Conservation (phyloP, 441 rosid genomes). For the Brassica hybrid region DNA sequence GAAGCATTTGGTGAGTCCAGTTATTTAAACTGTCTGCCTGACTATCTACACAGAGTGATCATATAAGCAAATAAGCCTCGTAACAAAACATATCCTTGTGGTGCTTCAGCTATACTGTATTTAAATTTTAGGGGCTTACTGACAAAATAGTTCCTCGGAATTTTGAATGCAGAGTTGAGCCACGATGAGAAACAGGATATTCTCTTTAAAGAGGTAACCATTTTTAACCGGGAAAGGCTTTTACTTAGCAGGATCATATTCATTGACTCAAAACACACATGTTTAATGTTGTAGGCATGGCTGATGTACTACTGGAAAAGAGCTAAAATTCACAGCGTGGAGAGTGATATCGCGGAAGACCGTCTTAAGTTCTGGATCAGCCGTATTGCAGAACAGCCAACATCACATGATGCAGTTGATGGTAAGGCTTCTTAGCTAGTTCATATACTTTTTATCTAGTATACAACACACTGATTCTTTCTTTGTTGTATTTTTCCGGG, state of each 20-base stretch:
- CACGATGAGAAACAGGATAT: slow-evolving; percentile 81
- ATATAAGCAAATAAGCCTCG: slow-evolving; percentile 6
- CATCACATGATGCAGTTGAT: slow-evolving; percentile 8
- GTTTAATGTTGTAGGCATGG: slow-evolving; percentile 57
- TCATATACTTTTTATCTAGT: neutral
- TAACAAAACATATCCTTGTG: slow-evolving; percentile 12
- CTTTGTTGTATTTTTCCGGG: neutral
- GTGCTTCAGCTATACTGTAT: slow-evolving; percentile 7
- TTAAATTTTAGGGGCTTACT: slow-evolving; percentile 11
- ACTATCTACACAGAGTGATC: slow-evolving; percentile 16
- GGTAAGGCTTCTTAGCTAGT: neutral
- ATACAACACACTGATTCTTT: neutral
- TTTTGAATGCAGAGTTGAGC: slow-evolving; percentile 67
- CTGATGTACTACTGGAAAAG: slow-evolving; percentile 46
- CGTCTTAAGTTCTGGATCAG: slow-evolving; percentile 60
- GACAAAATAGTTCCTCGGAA: slow-evolving; percentile 14
- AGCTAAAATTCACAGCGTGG: neutral
- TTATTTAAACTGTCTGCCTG: slow-evolving; percentile 3
- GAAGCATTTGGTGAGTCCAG: slow-evolving; percentile 80
- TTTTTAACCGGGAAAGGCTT: neutral
- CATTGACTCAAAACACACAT: neutral
- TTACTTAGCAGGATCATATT: slow-evolving; percentile 11
- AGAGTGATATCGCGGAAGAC: neutral
- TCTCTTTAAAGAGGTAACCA: slow-evolving; percentile 82
- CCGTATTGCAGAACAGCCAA: slow-evolving; percentile 64